phyloP scores from a whole-genome alignment of 306 rosid genomes.

The Castanea crenata region DNA sequence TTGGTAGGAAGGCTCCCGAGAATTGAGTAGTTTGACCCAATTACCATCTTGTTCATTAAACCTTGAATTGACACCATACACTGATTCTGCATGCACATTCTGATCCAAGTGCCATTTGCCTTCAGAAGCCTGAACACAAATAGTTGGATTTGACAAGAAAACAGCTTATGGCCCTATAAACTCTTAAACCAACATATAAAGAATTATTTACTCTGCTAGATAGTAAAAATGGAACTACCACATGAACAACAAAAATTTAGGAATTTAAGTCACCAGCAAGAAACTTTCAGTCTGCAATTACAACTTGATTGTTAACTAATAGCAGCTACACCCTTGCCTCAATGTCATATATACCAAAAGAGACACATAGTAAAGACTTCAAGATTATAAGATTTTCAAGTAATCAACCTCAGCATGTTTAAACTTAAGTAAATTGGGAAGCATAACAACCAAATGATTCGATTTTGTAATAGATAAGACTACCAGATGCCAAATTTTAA shows the following conservation, averaged over 20 bases:
- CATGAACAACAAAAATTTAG: not conserved
- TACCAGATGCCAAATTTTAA: not conserved
- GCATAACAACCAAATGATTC: not conserved
- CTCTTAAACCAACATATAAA: not conserved
- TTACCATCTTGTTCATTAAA: slow-evolving; percentile 33
- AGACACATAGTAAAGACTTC: not conserved
- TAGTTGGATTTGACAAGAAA: slow-evolving; percentile 16
- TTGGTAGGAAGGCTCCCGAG: slow-evolving; percentile 24
- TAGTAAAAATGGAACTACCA: not conserved
- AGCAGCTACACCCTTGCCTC: not conserved
- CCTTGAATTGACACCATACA: slow-evolving; percentile 27
- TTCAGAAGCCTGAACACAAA: slow-evolving; percentile 18
- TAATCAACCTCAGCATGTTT: not conserved
- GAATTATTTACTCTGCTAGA: not conserved
- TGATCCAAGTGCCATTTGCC: slow-evolving; percentile 43
- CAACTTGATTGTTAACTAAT: not conserved
- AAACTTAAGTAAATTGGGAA: not conserved
- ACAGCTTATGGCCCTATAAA: not conserved
- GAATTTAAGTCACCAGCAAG: not conserved
- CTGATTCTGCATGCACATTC: slow-evolving; percentile 24
- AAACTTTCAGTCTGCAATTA: slow-evolving; percentile 2
- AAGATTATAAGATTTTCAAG: not conserved
- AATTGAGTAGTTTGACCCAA: slow-evolving; percentile 35
- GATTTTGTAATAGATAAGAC: not conserved
- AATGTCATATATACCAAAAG: not conserved